Percentiles rank a stretch among this genome's conserved stretches.
These are phyloP conservation scores for Endocarpon pusillum DNA, from an alignment of 495 filamentous ascomycete genomes.

Conservation along the genomic window DNA sequence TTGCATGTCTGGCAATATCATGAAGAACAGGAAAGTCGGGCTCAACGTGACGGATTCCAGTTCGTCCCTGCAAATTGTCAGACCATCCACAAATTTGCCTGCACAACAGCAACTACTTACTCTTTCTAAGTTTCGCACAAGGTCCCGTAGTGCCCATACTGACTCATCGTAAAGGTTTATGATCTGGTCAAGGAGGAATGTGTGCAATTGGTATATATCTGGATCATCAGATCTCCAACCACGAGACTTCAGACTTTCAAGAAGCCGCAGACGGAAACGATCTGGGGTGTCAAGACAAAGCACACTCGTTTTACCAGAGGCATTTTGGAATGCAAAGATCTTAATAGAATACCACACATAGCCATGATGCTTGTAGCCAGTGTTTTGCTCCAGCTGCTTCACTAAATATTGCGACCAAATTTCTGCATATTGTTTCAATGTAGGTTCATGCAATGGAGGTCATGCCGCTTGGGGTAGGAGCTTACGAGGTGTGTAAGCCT, in stretches of 20 bases:
- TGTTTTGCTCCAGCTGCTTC: too few relatives aligned
- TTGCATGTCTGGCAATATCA: constrained; percentile 30
- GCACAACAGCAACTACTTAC: neutral
- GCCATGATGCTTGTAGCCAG: too few relatives aligned
- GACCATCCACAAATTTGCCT: neutral
- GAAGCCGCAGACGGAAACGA: too few relatives aligned
- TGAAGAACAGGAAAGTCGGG: constrained; percentile 26
- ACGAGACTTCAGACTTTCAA: neutral
- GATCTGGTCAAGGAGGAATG: constrained; percentile 8
- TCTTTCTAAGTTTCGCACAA: constrained; percentile 13
- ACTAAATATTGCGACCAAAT: too few relatives aligned
- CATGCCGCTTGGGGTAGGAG: too few relatives aligned
- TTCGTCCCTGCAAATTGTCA: constrained; percentile 2
- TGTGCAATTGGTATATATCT: constrained; percentile 13
- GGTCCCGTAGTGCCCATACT: constrained; percentile 15
- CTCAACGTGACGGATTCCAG: constrained; percentile 2
- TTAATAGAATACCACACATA: too few relatives aligned
- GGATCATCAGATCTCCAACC: neutral
- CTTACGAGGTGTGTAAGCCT: too few relatives aligned
- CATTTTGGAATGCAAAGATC: too few relatives aligned
- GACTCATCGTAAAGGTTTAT: constrained; percentile 10
- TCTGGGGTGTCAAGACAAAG: too few relatives aligned
- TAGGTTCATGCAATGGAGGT: too few relatives aligned
- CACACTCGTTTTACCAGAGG: too few relatives aligned
- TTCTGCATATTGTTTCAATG: too few relatives aligned